Percentiles rank a stretch among this genome's conserved stretches.
Evolutionary conservation across 1,139 yeast genomes (phyloP).

Genomic region (Geotrichum fermentans): DNA sequence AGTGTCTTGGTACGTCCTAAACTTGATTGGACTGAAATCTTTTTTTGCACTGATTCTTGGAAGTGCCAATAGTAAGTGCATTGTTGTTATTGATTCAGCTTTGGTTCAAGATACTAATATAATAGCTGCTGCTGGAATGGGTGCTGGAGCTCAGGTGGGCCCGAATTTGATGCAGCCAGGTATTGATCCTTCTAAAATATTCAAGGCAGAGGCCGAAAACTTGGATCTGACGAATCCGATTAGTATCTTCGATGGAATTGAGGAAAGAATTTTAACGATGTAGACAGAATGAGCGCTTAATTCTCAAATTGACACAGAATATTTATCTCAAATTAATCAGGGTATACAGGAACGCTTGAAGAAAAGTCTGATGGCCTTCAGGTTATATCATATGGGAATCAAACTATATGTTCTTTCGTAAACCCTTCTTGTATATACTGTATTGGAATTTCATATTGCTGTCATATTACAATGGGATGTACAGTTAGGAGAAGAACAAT

Average conservation of each 20-base stretch:
- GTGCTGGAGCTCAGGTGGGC: slow-evolving; percentile 26
- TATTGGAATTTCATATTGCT: too few species aligned
- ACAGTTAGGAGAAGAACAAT: too few species aligned
- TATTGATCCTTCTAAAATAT: slow-evolving; percentile 48
- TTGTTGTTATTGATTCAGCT: slow-evolving; percentile 4
- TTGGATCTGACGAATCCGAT: slow-evolving; percentile 62
- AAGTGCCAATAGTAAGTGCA: slow-evolving; percentile 38
- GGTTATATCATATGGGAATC: too few species aligned
- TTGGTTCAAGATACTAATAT: slow-evolving; percentile 15
- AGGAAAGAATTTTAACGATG: slow-evolving; percentile 50
- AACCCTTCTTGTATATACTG: too few species aligned
- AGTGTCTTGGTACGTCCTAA: slow-evolving; percentile 95
- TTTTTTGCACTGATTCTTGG: slow-evolving; percentile 70
- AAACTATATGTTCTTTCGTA: too few species aligned
- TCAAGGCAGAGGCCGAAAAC: slow-evolving; percentile 70
- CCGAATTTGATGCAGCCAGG: slow-evolving; percentile 46
- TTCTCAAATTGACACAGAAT: slow-evolving; percentile 4
- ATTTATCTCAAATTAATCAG: too few species aligned
- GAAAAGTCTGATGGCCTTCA: too few species aligned
- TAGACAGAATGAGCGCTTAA: too few species aligned
- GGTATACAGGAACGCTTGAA: neutral
- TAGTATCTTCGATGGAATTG: slow-evolving; percentile 57
- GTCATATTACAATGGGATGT: too few species aligned
- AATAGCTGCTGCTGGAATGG: slow-evolving; percentile 28
- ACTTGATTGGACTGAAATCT: slow-evolving; percentile 77